Evolutionary conservation across 208 protist species (phyloP).

Genomic region (Leptomonas seymouri): DNA sequence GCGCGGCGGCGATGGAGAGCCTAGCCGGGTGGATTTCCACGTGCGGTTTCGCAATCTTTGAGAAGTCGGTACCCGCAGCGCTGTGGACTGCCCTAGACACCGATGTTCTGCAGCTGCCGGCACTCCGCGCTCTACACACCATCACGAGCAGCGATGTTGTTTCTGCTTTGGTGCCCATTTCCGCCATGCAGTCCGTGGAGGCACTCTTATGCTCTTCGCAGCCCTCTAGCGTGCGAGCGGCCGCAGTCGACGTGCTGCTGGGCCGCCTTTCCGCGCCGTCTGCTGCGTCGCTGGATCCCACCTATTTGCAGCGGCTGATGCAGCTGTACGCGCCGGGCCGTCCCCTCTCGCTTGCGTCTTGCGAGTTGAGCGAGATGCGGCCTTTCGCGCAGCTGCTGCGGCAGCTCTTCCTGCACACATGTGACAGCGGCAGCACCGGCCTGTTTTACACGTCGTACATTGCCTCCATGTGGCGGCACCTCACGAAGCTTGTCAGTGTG

Average conservation of each 20-base stretch:
- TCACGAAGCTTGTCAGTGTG: constrained; percentile 23
- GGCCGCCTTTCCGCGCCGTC: constrained; percentile 10
- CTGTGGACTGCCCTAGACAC: constrained; percentile 20
- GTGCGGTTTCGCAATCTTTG: constrained; percentile 12
- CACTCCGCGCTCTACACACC: constrained; percentile 19
- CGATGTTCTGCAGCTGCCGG: constrained; percentile 15
- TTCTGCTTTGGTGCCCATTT: constrained; percentile 18
- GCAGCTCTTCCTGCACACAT: constrained; percentile 11
- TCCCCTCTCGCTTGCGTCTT: constrained; percentile 28
- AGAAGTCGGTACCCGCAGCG: constrained; percentile 1
- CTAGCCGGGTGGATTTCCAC: constrained; percentile 25
- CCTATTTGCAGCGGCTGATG: constrained; percentile 14
- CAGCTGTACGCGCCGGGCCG: constrained; percentile 22
- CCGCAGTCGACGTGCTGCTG: constrained; percentile 25
- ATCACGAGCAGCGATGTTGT: constrained; percentile 23
- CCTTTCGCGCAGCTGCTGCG: constrained; percentile 15
- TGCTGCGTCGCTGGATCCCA: neutral
- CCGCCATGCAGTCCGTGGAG: constrained; percentile 31
- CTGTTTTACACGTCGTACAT: constrained; percentile 17
- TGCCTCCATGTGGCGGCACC: constrained; percentile 17
- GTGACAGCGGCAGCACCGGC: neutral
- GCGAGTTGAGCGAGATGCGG: constrained; percentile 28
- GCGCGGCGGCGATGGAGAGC: constrained; percentile 28
- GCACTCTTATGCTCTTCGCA: constrained; percentile 21
- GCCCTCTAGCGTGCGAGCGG: constrained; percentile 20